Conservation (phyloP, 2,329 filamentous ascomycete species). For the Aureobasidium namibiae region DNA sequence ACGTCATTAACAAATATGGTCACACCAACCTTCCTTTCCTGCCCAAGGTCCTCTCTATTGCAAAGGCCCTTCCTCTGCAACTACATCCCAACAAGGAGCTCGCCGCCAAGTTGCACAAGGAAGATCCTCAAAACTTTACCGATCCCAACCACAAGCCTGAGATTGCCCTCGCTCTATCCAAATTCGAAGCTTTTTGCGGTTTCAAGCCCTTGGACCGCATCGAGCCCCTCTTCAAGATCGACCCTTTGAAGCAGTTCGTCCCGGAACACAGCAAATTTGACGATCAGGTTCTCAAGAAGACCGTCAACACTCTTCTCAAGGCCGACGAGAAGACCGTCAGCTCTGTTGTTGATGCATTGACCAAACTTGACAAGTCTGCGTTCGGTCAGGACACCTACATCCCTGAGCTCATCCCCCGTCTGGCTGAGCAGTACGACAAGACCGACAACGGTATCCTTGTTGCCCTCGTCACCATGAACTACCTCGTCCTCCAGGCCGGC, state of each 20-base stretch:
- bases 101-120: constrained; percentile 53
- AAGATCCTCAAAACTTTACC: constrained; percentile 57
- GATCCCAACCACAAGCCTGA: constrained; percentile 75
- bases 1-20: constrained; percentile 53
- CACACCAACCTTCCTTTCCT: constrained; percentile 59
- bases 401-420: constrained; percentile 53
- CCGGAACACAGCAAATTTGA: constrained; percentile 44
- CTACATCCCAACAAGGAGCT: constrained; percentile 65
- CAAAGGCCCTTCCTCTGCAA: constrained; percentile 66
- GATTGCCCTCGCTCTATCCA: constrained; percentile 62
- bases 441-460: constrained; percentile 60
- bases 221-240: constrained; percentile 48
- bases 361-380: constrained; percentile 37
- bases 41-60: constrained; percentile 68
- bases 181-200: constrained; percentile 69
- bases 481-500: constrained; percentile 54
- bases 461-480: constrained; percentile 68
- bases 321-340: constrained; percentile 46
- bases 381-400: constrained; percentile 52
- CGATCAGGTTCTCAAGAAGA: constrained; percentile 49
- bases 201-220: constrained; percentile 61
- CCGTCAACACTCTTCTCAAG: constrained; percentile 48
- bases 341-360: constrained; percentile 45
- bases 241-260: constrained; percentile 47
- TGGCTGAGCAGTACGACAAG: constrained; percentile 56